These are phyloP conservation scores for Penicillium sp. DNA, from an alignment of 2,329 filamentous ascomycete genomes.

Conservation along the genomic window DNA sequence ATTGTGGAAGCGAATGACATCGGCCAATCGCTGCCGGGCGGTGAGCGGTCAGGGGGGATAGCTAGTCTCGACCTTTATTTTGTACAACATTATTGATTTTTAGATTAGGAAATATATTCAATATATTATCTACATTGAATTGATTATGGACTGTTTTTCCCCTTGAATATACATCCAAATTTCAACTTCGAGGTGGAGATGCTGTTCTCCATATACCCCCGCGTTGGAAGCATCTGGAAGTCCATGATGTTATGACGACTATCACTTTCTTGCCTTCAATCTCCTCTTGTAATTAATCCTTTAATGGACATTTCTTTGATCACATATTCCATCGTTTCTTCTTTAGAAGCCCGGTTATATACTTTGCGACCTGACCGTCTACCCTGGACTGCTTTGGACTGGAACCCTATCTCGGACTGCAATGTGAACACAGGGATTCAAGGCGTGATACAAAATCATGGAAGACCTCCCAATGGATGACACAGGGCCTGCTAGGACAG, in stretches of 20 bases:
- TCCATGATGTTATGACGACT: constrained; percentile 8
- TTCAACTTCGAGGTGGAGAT: constrained; percentile 6
- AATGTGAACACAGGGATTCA: not conserved
- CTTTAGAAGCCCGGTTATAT: not conserved
- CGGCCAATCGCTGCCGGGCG: constrained; percentile 34
- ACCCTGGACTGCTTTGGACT: not conserved
- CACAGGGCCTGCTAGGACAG: not conserved
- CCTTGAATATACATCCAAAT: not conserved
- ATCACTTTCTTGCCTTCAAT: not conserved
- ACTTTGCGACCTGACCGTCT: not conserved
- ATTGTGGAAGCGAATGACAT: constrained; percentile 38
- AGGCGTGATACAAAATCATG: not conserved
- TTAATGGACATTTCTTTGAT: not conserved
- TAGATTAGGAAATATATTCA: not conserved
- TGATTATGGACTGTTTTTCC: not conserved
- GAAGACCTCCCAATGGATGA: constrained; percentile 4
- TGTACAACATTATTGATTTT: not conserved
- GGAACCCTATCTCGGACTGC: not conserved
- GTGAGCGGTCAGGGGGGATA: constrained; percentile 28
- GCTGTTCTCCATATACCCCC: constrained; percentile 10
- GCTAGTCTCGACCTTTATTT: constrained; percentile 9
- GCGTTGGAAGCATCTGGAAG: constrained; percentile 27
- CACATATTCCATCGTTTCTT: not conserved
- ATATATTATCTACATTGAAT: not conserved
- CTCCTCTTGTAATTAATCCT: not conserved